phyloP scores from a whole-genome alignment of 2,329 filamentous ascomycete species.

The Chaetomium olivaceum region DNA sequence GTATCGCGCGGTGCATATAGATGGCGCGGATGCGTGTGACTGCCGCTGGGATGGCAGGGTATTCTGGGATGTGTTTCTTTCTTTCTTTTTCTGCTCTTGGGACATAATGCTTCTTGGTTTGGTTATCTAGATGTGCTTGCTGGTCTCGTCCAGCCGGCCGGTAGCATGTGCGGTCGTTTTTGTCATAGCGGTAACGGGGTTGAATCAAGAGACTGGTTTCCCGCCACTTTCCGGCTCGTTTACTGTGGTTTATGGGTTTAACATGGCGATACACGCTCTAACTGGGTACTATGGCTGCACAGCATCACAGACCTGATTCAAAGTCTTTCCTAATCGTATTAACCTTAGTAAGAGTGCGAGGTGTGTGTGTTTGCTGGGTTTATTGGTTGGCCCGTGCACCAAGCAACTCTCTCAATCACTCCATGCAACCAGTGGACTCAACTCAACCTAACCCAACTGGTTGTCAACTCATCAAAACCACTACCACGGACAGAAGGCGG shows the following conservation, averaged over 20 bases:
- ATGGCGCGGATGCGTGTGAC: conserved; percentile 22
- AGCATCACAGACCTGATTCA: neutral
- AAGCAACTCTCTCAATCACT: neutral
- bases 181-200: neutral
- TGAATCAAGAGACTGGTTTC: neutral
- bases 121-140: neutral
- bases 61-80: neutral
- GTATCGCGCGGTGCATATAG: conserved; percentile 26
- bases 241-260: neutral
- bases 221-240: neutral
- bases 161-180: neutral
- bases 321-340: neutral
- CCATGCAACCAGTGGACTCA: neutral
- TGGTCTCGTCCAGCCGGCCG: neutral
- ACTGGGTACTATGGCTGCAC: neutral
- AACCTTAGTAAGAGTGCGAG: neutral
- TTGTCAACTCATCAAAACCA: neutral
- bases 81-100: neutral
- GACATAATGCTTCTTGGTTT: neutral
- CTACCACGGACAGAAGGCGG: neutral
- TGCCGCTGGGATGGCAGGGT: neutral
- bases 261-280: neutral
- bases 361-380: neutral
- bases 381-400: conserved; percentile 2
- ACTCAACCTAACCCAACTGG: neutral